Base-by-base conservation (phyloP, 1,139 yeast genomes). In the Lodderomyces elongisporus region DNA sequence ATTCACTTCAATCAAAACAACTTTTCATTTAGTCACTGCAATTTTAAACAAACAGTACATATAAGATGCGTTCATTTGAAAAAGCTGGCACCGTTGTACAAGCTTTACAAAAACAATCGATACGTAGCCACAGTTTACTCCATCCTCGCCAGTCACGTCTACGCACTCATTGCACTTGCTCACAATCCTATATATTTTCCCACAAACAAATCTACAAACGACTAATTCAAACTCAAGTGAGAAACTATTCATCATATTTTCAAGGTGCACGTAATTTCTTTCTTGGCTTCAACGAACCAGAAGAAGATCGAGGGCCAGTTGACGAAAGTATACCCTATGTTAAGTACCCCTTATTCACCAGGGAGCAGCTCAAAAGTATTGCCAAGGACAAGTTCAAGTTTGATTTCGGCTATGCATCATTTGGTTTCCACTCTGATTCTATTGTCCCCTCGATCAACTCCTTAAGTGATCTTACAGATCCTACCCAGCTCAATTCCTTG, bases 391-490 rank as follows among this genome's bases (percentile, higher is more conserved):
- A 58, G 41, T 72, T 44, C 51, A 65, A 62, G 40, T 66, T 74
- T 36, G 70, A 70, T 13, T 67, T 64, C 41, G 64, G 66, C 1
- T 66, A 68, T 46, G 62, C 74, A 4, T 61, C 72, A 7, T 73
- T 61, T 43, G 77, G 72, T 5, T 73, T 69, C 47, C 79, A 74
- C 49, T 67, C 74, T 13, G 48, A 52, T 7, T 45, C 51, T 23
- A 45, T 59, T 4, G 54, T 52, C 24, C 73, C 79, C 0, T 56
- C 63, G 30, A 66, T 74, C 25, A 72, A 65, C 40, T 71, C 78
- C 3, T 50, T 74, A 24, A 64, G 74, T 36, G 80, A 74, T 43
- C 56, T 74, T 40, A 63, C 76, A 12, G 78, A 71, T 36, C 72
- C 74, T 0, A 54, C 77, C 1, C 69, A 60, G 42, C 56, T 68